Conservation (phyloP, 305 asterid genomes). For the Fraxinus latifolia region DNA sequence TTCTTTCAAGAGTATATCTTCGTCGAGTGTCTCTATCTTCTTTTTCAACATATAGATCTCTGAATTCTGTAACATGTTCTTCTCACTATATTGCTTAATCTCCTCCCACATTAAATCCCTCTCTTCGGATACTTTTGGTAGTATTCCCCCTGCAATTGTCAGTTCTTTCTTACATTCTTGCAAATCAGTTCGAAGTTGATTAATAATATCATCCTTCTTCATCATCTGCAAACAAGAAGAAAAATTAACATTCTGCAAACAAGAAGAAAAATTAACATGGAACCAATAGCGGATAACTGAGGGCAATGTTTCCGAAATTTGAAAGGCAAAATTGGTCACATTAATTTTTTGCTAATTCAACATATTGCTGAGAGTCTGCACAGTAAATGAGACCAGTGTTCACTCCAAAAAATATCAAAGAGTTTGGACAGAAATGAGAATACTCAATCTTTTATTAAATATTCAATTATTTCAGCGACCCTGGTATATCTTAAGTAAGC, state of each 20-base stretch:
- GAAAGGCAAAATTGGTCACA: background rate
- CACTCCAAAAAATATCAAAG: background rate
- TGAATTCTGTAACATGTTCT: conserved; percentile 65
- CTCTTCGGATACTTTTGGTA: conserved; percentile 84
- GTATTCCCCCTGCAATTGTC: conserved; percentile 58
- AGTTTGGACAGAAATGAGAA: background rate
- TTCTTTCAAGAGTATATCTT: conserved; percentile 83
- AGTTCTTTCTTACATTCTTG: conserved; percentile 81
- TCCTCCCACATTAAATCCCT: conserved; percentile 90
- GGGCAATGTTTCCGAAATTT: background rate
- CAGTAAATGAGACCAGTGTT: background rate
- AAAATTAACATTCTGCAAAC: conserved; percentile 30
- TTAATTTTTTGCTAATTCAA: background rate
- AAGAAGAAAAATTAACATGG: background rate
- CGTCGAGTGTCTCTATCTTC: conserved; percentile 82
- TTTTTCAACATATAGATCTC: conserved; percentile 64
- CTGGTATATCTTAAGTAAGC: background rate
- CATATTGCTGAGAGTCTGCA: background rate
- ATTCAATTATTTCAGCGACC: background rate
- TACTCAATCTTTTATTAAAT: background rate
- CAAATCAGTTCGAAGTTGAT: conserved; percentile 63
- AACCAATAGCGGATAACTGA: background rate
- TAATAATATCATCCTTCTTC: conserved; percentile 70
- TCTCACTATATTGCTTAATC: conserved; percentile 70
- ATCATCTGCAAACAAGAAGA: conserved; percentile 45